phyloP scores from a whole-genome alignment of 345 rosid species.

The Melaleuca alternifolia region DNA sequence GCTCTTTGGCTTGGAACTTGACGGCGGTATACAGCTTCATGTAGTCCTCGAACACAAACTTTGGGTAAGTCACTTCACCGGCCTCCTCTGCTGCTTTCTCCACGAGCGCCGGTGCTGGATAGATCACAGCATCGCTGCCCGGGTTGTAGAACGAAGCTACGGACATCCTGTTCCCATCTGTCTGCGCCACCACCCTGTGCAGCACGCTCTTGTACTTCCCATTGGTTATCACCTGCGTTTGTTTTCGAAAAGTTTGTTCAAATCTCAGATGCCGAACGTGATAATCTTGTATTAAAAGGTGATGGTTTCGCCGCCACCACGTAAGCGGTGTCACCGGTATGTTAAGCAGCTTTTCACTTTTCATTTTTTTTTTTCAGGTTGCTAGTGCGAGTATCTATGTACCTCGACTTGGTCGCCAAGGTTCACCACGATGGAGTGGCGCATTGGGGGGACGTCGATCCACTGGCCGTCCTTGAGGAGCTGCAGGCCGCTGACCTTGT shows the following conservation, averaged over 20 bases:
- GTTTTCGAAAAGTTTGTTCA: neutral
- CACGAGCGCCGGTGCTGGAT: constrained; percentile 59
- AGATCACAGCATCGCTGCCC: constrained; percentile 69
- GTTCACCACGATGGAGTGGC: constrained; percentile 80
- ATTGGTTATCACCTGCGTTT: constrained; percentile 62
- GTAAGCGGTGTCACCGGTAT: neutral
- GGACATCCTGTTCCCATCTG: constrained; percentile 71
- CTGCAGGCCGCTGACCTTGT: constrained; percentile 85
- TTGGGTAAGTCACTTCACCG: constrained; percentile 35
- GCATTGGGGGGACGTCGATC: constrained; percentile 88
- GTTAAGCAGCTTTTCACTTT: too few relatives aligned
- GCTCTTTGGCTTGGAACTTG: constrained; percentile 82
- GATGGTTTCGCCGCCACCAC: rapidly evolving
- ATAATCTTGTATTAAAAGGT: neutral
- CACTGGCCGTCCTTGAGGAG: constrained; percentile 77
- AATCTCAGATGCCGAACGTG: neutral
- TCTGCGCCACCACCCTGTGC: constrained; percentile 72
- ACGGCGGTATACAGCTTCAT: constrained; percentile 67
- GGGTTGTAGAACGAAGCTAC: constrained; percentile 92
- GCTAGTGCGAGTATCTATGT: neutral
- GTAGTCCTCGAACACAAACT: constrained; percentile 76
- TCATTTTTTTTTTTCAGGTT: neutral
- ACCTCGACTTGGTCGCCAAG: constrained; percentile 96
- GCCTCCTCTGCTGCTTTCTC: constrained; percentile 29
- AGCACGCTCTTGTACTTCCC: constrained; percentile 91